Conservation (phyloP, 2,329 filamentous ascomycete genomes). For the Penicillium palitans region DNA sequence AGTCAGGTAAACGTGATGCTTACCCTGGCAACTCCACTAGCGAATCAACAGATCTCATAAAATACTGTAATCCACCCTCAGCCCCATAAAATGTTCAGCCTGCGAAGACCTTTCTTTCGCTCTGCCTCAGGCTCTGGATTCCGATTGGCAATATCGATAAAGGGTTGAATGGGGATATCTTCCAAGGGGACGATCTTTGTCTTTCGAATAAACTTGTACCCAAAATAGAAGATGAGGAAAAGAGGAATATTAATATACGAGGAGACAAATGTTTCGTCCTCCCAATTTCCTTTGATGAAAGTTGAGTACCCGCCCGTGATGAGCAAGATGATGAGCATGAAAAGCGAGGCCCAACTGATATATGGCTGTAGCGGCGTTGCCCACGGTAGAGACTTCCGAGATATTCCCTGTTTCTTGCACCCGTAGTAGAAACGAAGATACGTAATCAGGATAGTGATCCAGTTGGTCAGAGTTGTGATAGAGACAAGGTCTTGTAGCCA, state of each 20-base stretch:
- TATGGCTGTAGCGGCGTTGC: constrained; percentile 2
- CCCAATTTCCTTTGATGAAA: constrained; percentile 18
- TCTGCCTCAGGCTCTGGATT: background rate
- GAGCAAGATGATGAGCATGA: background rate
- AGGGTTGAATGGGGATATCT: background rate
- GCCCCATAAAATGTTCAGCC: background rate
- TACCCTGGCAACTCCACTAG: background rate
- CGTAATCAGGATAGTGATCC: background rate
- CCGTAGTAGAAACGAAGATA: constrained; percentile 5
- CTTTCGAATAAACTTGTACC: background rate
- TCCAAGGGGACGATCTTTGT: background rate
- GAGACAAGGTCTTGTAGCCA: constrained; percentile 9
- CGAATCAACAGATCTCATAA: background rate
- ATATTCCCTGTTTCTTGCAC: background rate
- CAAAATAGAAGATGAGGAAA: constrained; percentile 36
- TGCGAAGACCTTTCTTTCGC: background rate
- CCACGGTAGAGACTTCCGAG: background rate
- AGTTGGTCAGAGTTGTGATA: constrained; percentile 2
- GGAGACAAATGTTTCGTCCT: constrained; percentile 61
- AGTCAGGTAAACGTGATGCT: background rate
- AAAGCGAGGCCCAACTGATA: background rate
- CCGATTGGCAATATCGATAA: background rate
- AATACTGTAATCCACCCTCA: background rate
- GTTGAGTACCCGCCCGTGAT: constrained; percentile 1
- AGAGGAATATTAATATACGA: constrained; percentile 60